Conservation (phyloP, 805 yeast species). For the Cyberlindnera mycetangii region DNA sequence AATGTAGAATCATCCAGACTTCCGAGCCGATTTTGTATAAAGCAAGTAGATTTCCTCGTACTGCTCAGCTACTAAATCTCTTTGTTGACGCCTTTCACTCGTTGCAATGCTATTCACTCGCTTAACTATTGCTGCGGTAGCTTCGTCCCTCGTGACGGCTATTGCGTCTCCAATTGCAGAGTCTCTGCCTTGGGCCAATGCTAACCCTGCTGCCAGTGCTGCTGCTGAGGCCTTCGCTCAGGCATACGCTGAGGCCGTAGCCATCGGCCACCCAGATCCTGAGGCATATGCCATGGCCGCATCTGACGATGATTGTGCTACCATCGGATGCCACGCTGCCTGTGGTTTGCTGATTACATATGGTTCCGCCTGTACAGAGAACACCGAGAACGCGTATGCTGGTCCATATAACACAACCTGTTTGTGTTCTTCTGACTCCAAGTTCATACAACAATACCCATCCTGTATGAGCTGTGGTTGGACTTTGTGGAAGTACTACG, state of each 20-base stretch:
- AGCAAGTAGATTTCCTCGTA: too few relatives aligned
- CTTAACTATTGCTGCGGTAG: constrained; percentile 1
- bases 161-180: constrained; percentile 2
- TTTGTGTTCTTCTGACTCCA: not conserved
- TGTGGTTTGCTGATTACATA: constrained; percentile 11
- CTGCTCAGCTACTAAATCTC: too few relatives aligned
- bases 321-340: constrained; percentile 9
- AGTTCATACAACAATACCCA: constrained; percentile 4
- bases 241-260: not conserved
- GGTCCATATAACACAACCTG: not conserved
- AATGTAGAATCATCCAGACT: too few relatives aligned
- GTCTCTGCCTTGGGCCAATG: not conserved
- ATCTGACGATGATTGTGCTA: constrained; percentile 7
- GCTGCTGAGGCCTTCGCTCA: not conserved
- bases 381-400: not conserved
- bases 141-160: not conserved
- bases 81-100: too few relatives aligned
- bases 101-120: constrained; percentile 6
- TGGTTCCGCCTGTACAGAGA: constrained; percentile 7
- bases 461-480: constrained; percentile 14
- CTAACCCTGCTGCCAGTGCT: not conserved
- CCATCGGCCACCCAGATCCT: constrained; percentile 1
- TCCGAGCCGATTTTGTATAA: too few relatives aligned
- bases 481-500: constrained; percentile 12
- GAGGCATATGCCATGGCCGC: constrained; percentile 8